phyloP scores from a whole-genome alignment of 2,329 filamentous ascomycete genomes.

The Botrytis elliptica region DNA sequence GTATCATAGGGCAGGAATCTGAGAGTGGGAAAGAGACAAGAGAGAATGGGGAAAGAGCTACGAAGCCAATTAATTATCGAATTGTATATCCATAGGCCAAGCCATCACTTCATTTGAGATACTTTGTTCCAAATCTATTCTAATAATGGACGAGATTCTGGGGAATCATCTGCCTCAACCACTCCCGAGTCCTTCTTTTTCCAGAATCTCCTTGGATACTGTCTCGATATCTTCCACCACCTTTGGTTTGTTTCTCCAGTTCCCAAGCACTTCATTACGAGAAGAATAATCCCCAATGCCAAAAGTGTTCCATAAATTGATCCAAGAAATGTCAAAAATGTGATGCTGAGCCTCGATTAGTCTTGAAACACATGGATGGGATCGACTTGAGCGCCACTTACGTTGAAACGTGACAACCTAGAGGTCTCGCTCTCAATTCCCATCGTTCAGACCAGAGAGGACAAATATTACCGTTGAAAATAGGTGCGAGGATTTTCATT shows the following conservation, averaged over 20 bases:
- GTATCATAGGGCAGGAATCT: no score
- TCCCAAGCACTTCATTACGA: background rate
- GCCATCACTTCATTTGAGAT: background rate
- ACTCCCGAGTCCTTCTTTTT: background rate
- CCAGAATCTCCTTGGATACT: slow-evolving; percentile 1
- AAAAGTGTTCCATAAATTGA: slow-evolving; percentile 38
- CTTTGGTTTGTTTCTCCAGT: background rate
- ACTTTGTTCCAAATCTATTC: background rate
- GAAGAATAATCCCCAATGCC: slow-evolving; percentile 25
- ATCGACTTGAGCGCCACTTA: background rate
- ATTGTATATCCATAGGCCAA: background rate
- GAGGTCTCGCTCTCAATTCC: slow-evolving; percentile 43
- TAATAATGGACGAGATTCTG: slow-evolving; percentile 10
- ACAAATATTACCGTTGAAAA: slow-evolving; percentile 51
- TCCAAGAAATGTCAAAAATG: slow-evolving; percentile 41
- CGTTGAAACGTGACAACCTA: slow-evolving; percentile 46
- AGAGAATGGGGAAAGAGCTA: background rate
- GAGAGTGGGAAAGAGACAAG: background rate
- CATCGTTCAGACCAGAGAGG: slow-evolving; percentile 51
- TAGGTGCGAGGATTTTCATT: slow-evolving; percentile 51
- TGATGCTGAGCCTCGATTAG: slow-evolving; percentile 35
- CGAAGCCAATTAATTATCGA: no score
- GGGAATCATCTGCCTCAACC: background rate
- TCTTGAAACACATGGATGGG: background rate
- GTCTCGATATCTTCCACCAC: background rate